These are phyloP conservation scores for Calvatia gigantea DNA, from an alignment of 768 basidiomycete genomes.

Conservation along the genomic window DNA sequence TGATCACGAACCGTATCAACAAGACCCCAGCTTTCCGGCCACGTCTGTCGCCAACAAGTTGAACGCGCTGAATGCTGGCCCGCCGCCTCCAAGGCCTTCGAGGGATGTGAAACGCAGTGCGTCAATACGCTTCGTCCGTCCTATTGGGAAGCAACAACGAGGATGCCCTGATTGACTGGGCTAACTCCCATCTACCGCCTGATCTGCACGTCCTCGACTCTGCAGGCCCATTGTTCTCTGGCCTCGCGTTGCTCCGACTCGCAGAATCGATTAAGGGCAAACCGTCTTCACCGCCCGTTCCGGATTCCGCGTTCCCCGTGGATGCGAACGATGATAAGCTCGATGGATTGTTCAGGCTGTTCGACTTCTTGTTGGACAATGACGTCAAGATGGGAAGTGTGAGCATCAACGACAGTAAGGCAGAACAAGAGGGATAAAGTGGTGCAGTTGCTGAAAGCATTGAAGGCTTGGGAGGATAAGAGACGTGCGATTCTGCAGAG, in stretches of 20 bases:
- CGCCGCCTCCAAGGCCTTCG: constrained; percentile 62
- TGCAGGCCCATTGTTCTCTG: constrained; percentile 47
- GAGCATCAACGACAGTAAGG: constrained; percentile 90
- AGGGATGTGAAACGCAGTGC: constrained; percentile 54
- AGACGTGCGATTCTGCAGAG: constrained; percentile 51
- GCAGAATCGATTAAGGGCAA: constrained; percentile 77
- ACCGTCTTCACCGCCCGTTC: constrained; percentile 65
- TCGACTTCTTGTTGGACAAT: constrained; percentile 91
- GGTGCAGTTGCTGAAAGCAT: constrained; percentile 68
- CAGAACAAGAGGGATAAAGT: constrained; percentile 81
- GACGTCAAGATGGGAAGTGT: constrained; percentile 90
- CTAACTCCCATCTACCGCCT: constrained; percentile 77
- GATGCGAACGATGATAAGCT: constrained; percentile 72
- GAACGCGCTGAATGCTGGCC: constrained; percentile 1
- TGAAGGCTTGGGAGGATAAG: constrained; percentile 82
- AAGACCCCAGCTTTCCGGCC: neutral
- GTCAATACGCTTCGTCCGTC: constrained; percentile 26
- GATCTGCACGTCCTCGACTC: constrained; percentile 53
- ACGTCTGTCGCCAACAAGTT: constrained; percentile 7
- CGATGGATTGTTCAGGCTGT: constrained; percentile 83
- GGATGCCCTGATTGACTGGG: constrained; percentile 74
- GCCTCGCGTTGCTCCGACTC: constrained; percentile 78
- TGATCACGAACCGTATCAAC: constrained; percentile 16
- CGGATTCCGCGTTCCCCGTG: constrained; percentile 74
- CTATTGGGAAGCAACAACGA: constrained; percentile 28